Conservation (phyloP, 805 yeast genomes). For the Ogataea saltuana region DNA sequence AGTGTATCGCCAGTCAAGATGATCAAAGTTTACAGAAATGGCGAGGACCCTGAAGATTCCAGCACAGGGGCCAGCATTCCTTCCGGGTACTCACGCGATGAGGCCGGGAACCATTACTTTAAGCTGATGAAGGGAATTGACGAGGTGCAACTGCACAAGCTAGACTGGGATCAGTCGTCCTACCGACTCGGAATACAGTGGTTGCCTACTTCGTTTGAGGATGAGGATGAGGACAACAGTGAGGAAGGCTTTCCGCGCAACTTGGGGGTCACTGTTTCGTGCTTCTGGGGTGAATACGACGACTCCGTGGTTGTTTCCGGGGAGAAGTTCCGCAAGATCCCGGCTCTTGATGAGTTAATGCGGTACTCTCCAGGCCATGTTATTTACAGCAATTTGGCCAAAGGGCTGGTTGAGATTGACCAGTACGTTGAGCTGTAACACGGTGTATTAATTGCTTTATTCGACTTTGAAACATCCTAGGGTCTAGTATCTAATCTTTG, state of each 20-base stretch:
- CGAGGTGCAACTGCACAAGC: slow-evolving; percentile 61
- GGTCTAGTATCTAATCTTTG: too few species aligned
- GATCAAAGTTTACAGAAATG: slow-evolving; percentile 48
- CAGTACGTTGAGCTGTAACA: slow-evolving; percentile 26
- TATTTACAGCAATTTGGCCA: slow-evolving; percentile 61
- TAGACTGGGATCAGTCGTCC: slow-evolving; percentile 52
- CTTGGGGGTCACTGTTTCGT: slow-evolving; percentile 60
- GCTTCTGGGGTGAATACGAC: slow-evolving; percentile 80
- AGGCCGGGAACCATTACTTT: slow-evolving; percentile 39
- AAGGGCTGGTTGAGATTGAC: slow-evolving; percentile 65
- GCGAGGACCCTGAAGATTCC: slow-evolving; percentile 5
- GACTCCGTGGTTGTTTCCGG: slow-evolving; percentile 43
- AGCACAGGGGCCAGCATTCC: slow-evolving; percentile 40
- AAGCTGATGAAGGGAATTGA: slow-evolving; percentile 66
- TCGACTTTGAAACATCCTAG: neutral
- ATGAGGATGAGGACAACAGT: slow-evolving; percentile 35
- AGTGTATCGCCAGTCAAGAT: slow-evolving; percentile 62
- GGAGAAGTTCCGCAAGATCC: slow-evolving; percentile 43
- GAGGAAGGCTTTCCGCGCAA: slow-evolving; percentile 26
- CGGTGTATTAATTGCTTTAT: too few species aligned
- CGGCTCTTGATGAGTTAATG: slow-evolving; percentile 71
- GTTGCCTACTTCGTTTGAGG: slow-evolving; percentile 63
- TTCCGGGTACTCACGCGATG: slow-evolving; percentile 46
- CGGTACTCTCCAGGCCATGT: slow-evolving; percentile 66
- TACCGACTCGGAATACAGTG: slow-evolving; percentile 72